Percentiles rank a stretch among this genome's conserved stretches.
Conservation (phyloP, 306 rosid genomes). For the Glycine tomentella region DNA sequence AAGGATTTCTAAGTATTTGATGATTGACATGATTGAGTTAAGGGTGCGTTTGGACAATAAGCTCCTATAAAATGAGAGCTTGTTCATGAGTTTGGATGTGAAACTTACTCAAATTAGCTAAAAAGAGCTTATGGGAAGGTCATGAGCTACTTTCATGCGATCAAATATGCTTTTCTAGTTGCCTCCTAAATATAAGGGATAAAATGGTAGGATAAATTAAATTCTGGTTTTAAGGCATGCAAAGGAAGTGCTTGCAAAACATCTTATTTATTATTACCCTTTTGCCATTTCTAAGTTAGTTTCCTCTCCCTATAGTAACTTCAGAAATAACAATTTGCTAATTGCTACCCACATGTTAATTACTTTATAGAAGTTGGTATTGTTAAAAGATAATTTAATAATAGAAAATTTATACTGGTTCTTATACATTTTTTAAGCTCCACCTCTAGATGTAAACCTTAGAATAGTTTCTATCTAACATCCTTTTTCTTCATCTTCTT, state of each 20-base stretch:
- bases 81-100: background rate
- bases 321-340: constrained; percentile 22
- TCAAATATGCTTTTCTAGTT: background rate
- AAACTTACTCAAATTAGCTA: background rate
- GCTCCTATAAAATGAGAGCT: background rate
- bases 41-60: background rate
- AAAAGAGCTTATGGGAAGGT: background rate
- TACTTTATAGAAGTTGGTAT: background rate
- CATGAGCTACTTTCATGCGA: background rate
- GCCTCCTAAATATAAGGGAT: constrained; percentile 3
- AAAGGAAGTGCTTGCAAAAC: constrained; percentile 3
- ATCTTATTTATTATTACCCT: constrained; percentile 23
- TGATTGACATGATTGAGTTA: constrained; percentile 15
- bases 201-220: background rate
- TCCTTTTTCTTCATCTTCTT: constrained; percentile 47
- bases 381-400: background rate
- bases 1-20: constrained; percentile 3
- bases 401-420: background rate
- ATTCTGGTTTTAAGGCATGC: constrained; percentile 30
- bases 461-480: constrained; percentile 21
- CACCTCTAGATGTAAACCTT: constrained; percentile 4
- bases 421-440: background rate
- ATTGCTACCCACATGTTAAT: constrained; percentile 4
- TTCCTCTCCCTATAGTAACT: background rate
- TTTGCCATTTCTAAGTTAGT: constrained; percentile 16